A percentile compares a stretch with the other conserved stretches of the same genome.
Evolutionary conservation across 257 asterid species (phyloP).

Genomic region (Fraxinus anomala): DNA sequence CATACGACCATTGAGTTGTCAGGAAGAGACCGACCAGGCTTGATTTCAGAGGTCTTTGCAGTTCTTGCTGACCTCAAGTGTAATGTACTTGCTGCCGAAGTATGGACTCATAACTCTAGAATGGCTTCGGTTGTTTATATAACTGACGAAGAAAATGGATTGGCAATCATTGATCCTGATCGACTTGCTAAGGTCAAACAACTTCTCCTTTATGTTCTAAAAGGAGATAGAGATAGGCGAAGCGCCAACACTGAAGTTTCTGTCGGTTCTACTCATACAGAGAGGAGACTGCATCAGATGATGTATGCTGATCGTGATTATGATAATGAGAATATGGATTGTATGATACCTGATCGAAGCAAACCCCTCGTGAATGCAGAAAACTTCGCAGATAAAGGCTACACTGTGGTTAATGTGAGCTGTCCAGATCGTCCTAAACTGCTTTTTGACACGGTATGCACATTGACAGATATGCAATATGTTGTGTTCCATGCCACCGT

Average conservation of each 20-base stretch:
- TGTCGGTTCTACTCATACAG: slow-evolving; percentile 63
- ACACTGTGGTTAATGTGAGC: slow-evolving; percentile 46
- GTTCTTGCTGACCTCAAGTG: slow-evolving; percentile 78
- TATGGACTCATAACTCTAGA: slow-evolving; percentile 91
- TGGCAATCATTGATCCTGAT: slow-evolving; percentile 58
- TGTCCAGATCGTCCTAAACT: slow-evolving; percentile 59
- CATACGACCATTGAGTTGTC: slow-evolving; percentile 75
- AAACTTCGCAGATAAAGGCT: slow-evolving; percentile 42
- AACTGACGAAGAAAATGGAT: slow-evolving; percentile 61
- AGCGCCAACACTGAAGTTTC: slow-evolving; percentile 75
- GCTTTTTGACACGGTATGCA: slow-evolving; percentile 56
- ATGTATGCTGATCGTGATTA: slow-evolving; percentile 71
- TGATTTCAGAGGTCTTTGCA: slow-evolving; percentile 81
- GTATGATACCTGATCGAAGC: slow-evolving; percentile 24
- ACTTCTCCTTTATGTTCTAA: slow-evolving; percentile 64
- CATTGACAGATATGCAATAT: slow-evolving; percentile 61
- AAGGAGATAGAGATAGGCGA: slow-evolving; percentile 62
- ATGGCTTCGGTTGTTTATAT: slow-evolving; percentile 82
- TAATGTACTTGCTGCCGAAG: slow-evolving; percentile 81
- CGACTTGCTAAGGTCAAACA: slow-evolving; percentile 60
- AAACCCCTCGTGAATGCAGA: slow-evolving; percentile 46
- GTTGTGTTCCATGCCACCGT: slow-evolving; percentile 57
- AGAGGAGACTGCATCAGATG: slow-evolving; percentile 83
- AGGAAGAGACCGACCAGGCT: slow-evolving; percentile 80
- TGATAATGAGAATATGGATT: slow-evolving; percentile 27